Percentiles rank a stretch among this genome's conserved stretches.
These are phyloP conservation scores for Lactarius trivialis DNA, from an alignment of 768 basidiomycete genomes.

Conservation along the genomic window DNA sequence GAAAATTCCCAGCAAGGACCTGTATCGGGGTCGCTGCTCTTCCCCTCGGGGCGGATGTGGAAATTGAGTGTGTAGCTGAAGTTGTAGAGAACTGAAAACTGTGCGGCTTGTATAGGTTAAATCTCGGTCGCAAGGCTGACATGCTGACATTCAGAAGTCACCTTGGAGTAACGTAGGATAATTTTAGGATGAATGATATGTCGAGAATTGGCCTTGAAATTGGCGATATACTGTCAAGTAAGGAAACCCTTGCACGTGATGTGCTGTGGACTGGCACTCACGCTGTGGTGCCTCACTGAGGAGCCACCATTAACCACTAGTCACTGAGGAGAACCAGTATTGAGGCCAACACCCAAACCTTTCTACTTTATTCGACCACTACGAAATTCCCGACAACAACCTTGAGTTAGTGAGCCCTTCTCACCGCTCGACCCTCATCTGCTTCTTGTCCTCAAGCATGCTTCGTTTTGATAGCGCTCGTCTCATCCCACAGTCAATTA, in stretches of 20 bases:
- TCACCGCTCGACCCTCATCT: background rate
- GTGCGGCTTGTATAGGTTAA: background rate
- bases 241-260: background rate
- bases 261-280: background rate
- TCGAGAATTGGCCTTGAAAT: too few species aligned
- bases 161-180: background rate
- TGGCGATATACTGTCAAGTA: too few species aligned
- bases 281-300: background rate
- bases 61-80: slow-evolving; percentile 57
- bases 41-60: slow-evolving; percentile 48
- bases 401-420: background rate
- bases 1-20: slow-evolving; percentile 48
- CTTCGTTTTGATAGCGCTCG: background rate
- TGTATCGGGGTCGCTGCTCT: slow-evolving; percentile 51
- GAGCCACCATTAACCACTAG: background rate
- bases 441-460: background rate
- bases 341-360: background rate
- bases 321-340: background rate
- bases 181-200: too few species aligned
- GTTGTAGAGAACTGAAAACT: slow-evolving; percentile 16
- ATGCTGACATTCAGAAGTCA: background rate
- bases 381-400: background rate
- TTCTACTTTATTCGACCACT: background rate
- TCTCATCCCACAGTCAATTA: background rate
- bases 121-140: background rate